Evolutionary conservation across 2,329 filamentous ascomycete genomes (phyloP), one percentile per base, ranked within the genome.

Genomic region (Aspergillus calidoustus): DNA sequence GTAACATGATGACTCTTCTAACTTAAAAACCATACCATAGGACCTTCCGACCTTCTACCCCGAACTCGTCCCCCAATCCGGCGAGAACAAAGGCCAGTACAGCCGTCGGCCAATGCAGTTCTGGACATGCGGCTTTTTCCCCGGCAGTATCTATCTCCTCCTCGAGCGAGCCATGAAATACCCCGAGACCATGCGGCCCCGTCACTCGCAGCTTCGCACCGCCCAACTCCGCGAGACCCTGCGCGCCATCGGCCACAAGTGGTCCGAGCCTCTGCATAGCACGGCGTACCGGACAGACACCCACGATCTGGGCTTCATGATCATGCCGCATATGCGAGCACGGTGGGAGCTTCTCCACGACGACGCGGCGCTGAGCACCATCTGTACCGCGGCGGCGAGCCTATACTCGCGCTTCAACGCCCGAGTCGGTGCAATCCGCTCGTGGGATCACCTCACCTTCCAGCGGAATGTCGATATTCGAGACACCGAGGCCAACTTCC

Each of bases 251-350:
- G 64, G 62, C 22, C 53, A 52, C 3, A 53, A 22, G 22, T 69
- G 67, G 67, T 59, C 67, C 1, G 53, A 54, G 31, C 62, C 66
- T 2, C 51, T 69, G 11, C 63, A 69, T 38, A 44, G n/a, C 22
- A 67, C 66, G 64, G 48, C 63, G 15, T 34, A 53, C 23, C 78
- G 82, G 30, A 84, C 76, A 11, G 81, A 85, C 59, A 85, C 83
- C 0, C 83, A 86, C 62, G 83, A 86, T 52, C 78, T 86, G 63
- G 82, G 82, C 0, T 86, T 86, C 64, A 85, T 86, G 4, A 75
- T 84, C 3, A 76, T 80, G 66, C 82, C 83, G 0, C 77, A 81
- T 0, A 64, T 84, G 2, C 75, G 78, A 22, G 71, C 76, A 44
- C 79, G 82, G 51, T 85, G 79, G 78, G 82, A 85, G 57, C 67